Base-by-base conservation (phyloP, 2,329 filamentous ascomycete species). In the Aspergillus uvarum region DNA sequence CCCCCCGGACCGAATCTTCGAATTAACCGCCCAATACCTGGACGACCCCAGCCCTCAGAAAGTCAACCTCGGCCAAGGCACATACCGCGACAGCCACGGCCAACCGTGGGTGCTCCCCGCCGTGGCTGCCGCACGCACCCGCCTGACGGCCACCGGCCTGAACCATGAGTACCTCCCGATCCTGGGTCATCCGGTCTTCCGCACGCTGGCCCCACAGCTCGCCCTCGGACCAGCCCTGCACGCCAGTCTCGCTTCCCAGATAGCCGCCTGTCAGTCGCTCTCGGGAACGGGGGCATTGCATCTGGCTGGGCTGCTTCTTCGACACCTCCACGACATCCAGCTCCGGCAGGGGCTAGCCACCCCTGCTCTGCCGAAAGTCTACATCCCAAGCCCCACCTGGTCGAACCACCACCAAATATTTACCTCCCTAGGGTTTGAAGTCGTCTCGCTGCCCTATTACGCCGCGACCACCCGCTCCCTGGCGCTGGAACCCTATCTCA, bases 81-180 rank as follows among this genome's bases (percentile, higher is more conserved):
- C 94, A 55, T 98, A 98, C 79, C 85, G 94, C 74, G 92, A 95
- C 72, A 84, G 96, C 79, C 88, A 91, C 73, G 93, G 91, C 63
- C 95, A 96, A 79, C 94, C 94, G 2, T 98, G 94, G 94, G 87
- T 97, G 59, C 80, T 97, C 62, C 92, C 93, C 19, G 92, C 96
- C 4, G 93, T 97, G 69, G 91, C 96, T 0, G 58, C 63, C 10
- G 62, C 63, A 5, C 64, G 67, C 2, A 54, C 65, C 12, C 42
- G 51, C 3, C 35, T 70, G 2, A 24, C 63, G 3, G 90, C 96
- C 78, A 90, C 92, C 70, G 85, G 91, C 53, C 24, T 65, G 26
- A 94, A 97, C 80, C 94, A 98, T 82, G 94, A 98, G 83, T 98
- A 98, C 80, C 90, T 95, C 55, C 94, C 94, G 56, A 98, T 98